Evolutionary conservation across 2,329 filamentous ascomycete genomes (phyloP), one percentile per base, ranked within the genome.

Genomic region (Ophiostoma ips): DNA sequence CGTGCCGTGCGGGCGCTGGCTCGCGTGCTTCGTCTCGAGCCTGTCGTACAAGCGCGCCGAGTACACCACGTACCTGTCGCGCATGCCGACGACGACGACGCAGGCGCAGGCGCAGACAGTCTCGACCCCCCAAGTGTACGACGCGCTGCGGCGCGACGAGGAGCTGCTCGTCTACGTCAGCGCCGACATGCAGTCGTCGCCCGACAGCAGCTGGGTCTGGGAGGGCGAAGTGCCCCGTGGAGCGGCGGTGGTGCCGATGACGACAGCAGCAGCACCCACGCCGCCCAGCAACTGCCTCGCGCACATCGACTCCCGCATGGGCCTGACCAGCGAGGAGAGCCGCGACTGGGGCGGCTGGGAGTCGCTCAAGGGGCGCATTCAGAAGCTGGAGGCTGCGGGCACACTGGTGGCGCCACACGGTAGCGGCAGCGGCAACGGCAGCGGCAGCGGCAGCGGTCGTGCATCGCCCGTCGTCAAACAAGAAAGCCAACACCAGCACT

Each of bases 91-190:
- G 3, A 63, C 67, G 0, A 6, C 19, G 13, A n/a, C n/a, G 18
- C 46, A 44, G 30, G 28, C n/a, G n/a, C n/a, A n/a, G n/a, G n/a
- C n/a, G n/a, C n/a, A n/a, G n/a, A n/a, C n/a, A n/a, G n/a, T n/a
- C n/a, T n/a, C n/a, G n/a, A n/a, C n/a, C n/a, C n/a, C n/a, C 13
- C 43, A 45, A 13, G 43, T 58, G 49, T 66, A 67, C 48, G 68
- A 71, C 3, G 60, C 62, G 1, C 58, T 74, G 16, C 46, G 70
- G 43, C 71, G 72, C 3, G 89, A 98, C 59, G 89, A 96, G 61
- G 90, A 95, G 62, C 75, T 96, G 57, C 68, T 96, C 28, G 86
- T 82, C 0, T 95, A 95, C 59, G 79, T 85, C 1, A 90, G 85
- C 30, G 85, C 83, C 0, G 92, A 96, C 65, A 71, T 94, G 59